A percentile compares a stretch with the other conserved stretches of the same genome.
Conservation (phyloP, 805 yeast species). For the Hagleromyces aurorensis region DNA sequence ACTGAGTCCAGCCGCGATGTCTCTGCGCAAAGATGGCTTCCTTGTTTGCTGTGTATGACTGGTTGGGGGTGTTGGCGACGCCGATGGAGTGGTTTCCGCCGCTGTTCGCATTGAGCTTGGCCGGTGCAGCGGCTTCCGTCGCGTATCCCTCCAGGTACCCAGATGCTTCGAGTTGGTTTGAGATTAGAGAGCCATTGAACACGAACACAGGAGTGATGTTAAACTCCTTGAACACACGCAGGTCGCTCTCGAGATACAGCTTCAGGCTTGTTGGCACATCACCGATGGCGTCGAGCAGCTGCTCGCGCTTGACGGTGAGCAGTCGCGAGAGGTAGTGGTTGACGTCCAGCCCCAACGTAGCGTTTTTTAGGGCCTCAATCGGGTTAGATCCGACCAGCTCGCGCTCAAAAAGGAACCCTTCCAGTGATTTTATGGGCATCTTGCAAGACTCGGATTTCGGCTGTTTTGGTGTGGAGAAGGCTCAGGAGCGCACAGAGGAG, state of each 20-base stretch:
- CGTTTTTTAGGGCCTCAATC: conserved; percentile 53
- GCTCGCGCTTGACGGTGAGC: conserved; percentile 55
- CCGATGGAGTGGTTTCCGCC: conserved; percentile 8
- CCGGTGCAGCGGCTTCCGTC: conserved; percentile 16
- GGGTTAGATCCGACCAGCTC: conserved; percentile 53
- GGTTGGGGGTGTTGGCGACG: conserved; percentile 6
- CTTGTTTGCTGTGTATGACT: conserved; percentile 14
- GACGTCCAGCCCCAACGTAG: conserved; percentile 77
- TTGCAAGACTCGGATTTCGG: background rate
- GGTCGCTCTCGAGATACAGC: conserved; percentile 50
- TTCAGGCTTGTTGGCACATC: conserved; percentile 65
- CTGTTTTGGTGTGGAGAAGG: too few relatives aligned
- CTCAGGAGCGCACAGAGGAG: too few relatives aligned
- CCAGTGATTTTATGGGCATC: conserved; percentile 49
- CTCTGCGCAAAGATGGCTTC: conserved; percentile 37
- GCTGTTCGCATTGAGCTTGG: conserved; percentile 5
- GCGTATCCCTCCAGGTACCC: conserved; percentile 22
- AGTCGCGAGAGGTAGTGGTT: conserved; percentile 66
- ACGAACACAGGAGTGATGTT: conserved; percentile 75
- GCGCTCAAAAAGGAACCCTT: conserved; percentile 60
- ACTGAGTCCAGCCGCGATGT: conserved; percentile 40
- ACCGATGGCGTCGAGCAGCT: conserved; percentile 67
- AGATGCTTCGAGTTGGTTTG: conserved; percentile 28
- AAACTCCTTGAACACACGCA: conserved; percentile 49
- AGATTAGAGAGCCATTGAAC: conserved; percentile 54